Evolutionary conservation across 2,329 filamentous ascomycete genomes (phyloP).

Genomic region (Aspergillus neotritici): DNA sequence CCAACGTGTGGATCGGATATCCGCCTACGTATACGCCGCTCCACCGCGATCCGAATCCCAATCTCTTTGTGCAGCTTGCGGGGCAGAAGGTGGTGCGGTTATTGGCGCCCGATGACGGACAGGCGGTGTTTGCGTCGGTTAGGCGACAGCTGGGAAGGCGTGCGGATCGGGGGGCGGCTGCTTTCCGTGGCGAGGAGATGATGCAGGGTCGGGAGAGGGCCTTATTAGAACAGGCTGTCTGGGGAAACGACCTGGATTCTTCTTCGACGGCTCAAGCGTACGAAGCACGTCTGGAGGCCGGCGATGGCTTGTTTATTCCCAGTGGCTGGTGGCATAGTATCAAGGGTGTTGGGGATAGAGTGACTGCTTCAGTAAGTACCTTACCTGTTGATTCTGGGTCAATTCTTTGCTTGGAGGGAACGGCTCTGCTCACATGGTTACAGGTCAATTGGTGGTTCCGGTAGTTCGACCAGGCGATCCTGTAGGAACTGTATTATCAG

Average conservation of each 20-base stretch:
- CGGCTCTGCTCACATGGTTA: constrained; percentile 5
- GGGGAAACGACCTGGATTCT: constrained; percentile 44
- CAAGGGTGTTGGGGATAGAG: constrained; percentile 54
- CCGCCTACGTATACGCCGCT: constrained; percentile 85
- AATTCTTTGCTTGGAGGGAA: too few relatives aligned
- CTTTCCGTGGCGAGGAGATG: constrained; percentile 77
- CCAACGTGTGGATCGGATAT: constrained; percentile 81
- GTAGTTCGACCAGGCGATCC: constrained; percentile 26
- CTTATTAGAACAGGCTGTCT: constrained; percentile 63
- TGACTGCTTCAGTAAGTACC: constrained; percentile 53
- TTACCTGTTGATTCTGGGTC: background rate
- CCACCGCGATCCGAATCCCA: constrained; percentile 90
- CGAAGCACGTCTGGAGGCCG: constrained; percentile 56
- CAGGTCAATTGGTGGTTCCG: constrained; percentile 77
- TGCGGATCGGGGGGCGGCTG: constrained; percentile 33
- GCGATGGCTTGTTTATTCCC: constrained; percentile 73
- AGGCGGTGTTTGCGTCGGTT: constrained; percentile 56
- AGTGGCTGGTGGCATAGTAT: constrained; percentile 85
- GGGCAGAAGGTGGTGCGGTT: constrained; percentile 69
- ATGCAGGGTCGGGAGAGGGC: constrained; percentile 73
- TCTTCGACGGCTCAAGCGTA: constrained; percentile 25
- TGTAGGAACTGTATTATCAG: background rate
- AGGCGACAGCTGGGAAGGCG: constrained; percentile 35
- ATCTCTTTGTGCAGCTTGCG: constrained; percentile 79
- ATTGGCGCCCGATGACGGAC: constrained; percentile 59